phyloP scores from a whole-genome alignment of 169 alveolate species.

The Plasmodium blacklocki region DNA sequence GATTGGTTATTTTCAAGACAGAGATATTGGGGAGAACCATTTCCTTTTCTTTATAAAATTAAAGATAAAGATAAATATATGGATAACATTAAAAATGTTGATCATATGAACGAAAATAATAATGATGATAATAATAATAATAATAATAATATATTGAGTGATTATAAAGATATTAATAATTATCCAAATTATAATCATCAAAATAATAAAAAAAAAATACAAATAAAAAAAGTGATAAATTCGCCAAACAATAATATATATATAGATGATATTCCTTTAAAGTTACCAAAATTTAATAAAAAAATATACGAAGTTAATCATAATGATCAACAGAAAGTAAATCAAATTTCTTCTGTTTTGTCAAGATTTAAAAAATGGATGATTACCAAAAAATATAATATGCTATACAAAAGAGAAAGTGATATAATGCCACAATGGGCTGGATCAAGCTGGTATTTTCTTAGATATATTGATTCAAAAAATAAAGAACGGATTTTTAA shows the following conservation, averaged over 20 bases:
- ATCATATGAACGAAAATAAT: not conserved
- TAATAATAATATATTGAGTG: not conserved
- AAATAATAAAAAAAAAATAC: not conserved
- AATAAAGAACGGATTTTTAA: slow-evolving; percentile 80
- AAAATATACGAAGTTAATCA: slow-evolving; percentile 21
- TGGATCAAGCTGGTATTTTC: slow-evolving; percentile 94
- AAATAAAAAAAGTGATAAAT: slow-evolving; percentile 46
- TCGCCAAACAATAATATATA: slow-evolving; percentile 42
- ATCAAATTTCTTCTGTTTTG: slow-evolving; percentile 14
- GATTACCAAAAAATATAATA: slow-evolving; percentile 74
- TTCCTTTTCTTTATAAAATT: slow-evolving; percentile 86
- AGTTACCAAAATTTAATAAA: slow-evolving; percentile 59
- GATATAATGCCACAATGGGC: slow-evolving; percentile 96
- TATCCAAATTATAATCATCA: too few relatives aligned
- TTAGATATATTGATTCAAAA: slow-evolving; percentile 89
- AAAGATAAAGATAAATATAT: slow-evolving; percentile 47
- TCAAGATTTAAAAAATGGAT: slow-evolving; percentile 72
- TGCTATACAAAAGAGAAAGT: slow-evolving; percentile 81
- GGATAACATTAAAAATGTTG: not conserved
- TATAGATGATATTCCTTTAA: slow-evolving; percentile 72
- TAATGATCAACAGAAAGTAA: not conserved
- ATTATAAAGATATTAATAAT: not conserved
- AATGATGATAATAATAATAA: not conserved
- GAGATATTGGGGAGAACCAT: slow-evolving; percentile 96
- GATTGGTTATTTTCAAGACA: slow-evolving; percentile 95